Conservation (phyloP, 345 rosid genomes). For the Mangifera indica region DNA sequence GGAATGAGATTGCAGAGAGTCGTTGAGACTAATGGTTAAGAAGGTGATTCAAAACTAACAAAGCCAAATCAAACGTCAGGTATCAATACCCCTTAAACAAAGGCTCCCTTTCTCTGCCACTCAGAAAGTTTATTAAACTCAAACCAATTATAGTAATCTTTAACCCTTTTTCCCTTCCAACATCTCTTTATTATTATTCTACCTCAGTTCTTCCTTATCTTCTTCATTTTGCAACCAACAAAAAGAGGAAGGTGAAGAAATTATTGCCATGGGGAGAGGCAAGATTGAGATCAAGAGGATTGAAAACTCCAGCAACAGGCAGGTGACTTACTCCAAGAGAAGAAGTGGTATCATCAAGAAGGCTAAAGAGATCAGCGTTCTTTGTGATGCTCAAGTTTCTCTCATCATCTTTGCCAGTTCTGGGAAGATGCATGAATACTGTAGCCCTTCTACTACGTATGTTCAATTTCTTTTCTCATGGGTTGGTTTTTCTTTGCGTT, state of each 20-base stretch:
- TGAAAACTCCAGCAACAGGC: constrained; percentile 74
- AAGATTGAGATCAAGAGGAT: constrained; percentile 82
- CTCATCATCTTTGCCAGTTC: constrained; percentile 60
- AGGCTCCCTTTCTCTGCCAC: constrained; percentile 45
- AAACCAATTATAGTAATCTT: constrained; percentile 45
- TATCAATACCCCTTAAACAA: constrained; percentile 37
- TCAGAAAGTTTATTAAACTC: constrained; percentile 50
- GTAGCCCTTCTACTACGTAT: constrained; percentile 62
- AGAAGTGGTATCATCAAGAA: constrained; percentile 72
- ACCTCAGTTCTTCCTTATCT: constrained; percentile 14
- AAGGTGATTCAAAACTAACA: constrained; percentile 28
- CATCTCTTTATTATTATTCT: constrained; percentile 9
- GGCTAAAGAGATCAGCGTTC: constrained; percentile 72
- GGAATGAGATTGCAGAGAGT: background rate
- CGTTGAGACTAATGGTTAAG: constrained; percentile 35
- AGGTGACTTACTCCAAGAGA: constrained; percentile 75
- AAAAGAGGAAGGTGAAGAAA: constrained; percentile 18
- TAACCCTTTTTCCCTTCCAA: constrained; percentile 24
- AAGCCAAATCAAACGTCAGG: constrained; percentile 20
- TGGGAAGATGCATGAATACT: constrained; percentile 66
- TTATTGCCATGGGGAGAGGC: constrained; percentile 65
- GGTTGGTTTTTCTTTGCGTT: background rate
- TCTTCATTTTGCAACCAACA: constrained; percentile 16
- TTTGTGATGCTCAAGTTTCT: constrained; percentile 81
- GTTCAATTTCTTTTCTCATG: background rate